Percentiles rank a stretch among this genome's conserved stretches.
These are phyloP conservation scores for Sonneratia alba DNA, from an alignment of 345 rosid genomes.

Conservation along the genomic window DNA sequence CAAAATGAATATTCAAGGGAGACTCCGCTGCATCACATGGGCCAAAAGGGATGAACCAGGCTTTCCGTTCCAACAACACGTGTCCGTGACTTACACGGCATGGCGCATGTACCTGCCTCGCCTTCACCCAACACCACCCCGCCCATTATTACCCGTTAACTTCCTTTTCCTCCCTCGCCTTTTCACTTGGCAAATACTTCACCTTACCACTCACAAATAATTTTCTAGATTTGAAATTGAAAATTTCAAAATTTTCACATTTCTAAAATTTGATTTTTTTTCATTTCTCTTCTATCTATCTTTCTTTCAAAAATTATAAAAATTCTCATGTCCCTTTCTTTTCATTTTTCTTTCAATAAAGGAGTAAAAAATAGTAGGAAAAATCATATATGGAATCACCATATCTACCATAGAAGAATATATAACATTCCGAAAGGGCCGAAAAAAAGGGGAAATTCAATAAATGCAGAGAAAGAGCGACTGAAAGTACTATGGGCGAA, in stretches of 20 bases:
- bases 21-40: slow-evolving; percentile 4
- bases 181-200: no score
- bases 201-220: no score
- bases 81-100: slow-evolving; percentile 6
- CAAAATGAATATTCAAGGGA: not conserved
- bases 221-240: no score
- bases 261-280: no score
- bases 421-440: not conserved
- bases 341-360: no score
- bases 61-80: slow-evolving; percentile 4
- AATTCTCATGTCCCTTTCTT: no score
- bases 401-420: not conserved
- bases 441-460: not conserved
- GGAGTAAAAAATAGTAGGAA: not conserved
- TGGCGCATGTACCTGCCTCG: slow-evolving; percentile 1
- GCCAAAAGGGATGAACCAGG: not conserved
- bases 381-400: not conserved
- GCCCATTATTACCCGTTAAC: no score
- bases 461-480: not conserved
- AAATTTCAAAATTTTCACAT: no score
- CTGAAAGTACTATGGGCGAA: not conserved
- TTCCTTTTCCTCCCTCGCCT: no score
- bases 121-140: not conserved
- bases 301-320: not conserved
- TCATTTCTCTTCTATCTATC: not conserved